These are phyloP conservation scores for Spizellomyces sp. DNA, from an alignment of 192 early-diverging fungal genomes.

Conservation along the genomic window DNA sequence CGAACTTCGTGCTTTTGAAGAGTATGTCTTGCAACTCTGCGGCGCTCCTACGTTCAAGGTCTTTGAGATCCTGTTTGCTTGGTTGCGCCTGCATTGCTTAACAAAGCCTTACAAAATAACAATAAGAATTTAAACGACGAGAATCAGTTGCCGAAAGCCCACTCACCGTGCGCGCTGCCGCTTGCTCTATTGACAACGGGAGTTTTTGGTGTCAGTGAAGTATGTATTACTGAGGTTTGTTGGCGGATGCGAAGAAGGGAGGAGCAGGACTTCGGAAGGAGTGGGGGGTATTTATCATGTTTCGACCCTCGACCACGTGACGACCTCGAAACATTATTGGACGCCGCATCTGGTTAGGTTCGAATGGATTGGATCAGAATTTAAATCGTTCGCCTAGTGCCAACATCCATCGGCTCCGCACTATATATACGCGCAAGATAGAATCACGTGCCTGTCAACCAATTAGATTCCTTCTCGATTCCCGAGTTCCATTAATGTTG, in stretches of 20 bases:
- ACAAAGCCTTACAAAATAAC: constrained; percentile 17
- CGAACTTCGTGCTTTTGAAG: constrained; percentile 17
- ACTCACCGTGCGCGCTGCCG: constrained; percentile 18
- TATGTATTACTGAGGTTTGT: constrained; percentile 19
- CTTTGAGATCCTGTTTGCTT: constrained; percentile 19
- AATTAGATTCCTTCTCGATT: too few species aligned
- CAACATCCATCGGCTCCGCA: constrained; percentile 8
- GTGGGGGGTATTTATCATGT: constrained; percentile 5
- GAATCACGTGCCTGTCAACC: too few species aligned
- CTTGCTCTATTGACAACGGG: constrained; percentile 18
- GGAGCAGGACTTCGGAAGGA: constrained; percentile 10
- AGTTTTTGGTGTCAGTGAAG: constrained; percentile 15
- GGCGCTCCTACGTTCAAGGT: constrained; percentile 16
- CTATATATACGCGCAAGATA: too few species aligned
- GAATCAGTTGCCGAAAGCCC: constrained; percentile 17
- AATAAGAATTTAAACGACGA: constrained; percentile 16
- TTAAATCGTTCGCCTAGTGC: constrained; percentile 11
- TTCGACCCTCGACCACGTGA: constrained; percentile 14
- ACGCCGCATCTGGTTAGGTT: constrained; percentile 15
- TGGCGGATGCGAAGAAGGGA: constrained; percentile 13
- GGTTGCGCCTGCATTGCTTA: constrained; percentile 16
- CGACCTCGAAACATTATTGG: constrained; percentile 12
- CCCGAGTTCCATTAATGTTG: too few species aligned
- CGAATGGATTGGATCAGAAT: constrained; percentile 5
- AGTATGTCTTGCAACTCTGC: constrained; percentile 19